Base-by-base conservation (phyloP, 192 early-diverging fungal species). In the Glomus cerebriforme region DNA sequence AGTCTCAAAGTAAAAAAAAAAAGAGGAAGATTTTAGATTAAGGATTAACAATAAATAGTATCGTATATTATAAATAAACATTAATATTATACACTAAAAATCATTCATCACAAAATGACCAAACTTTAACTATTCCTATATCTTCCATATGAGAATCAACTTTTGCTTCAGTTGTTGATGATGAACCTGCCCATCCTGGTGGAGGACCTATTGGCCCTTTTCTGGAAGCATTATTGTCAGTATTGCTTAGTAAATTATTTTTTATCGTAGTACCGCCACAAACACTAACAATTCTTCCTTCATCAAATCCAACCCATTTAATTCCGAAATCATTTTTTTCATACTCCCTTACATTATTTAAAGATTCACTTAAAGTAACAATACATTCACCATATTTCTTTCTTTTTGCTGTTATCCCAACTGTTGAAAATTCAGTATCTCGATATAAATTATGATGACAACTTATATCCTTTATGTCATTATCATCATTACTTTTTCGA, bases 81-180 rank as follows among this genome's bases (percentile, higher is more conserved):
- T 15, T 47, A 47, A 47, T 54, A 19, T 54, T 19, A 39, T 39
- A 39, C 2, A 54, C 17, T 49, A 49, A 17, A 49, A 54, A 54
- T 71, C 32, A 71, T 26, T 71, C 69, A 43, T 74, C 72, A 74
- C 72, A 74, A 59, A 74, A 74, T 54, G 73, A 74, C 73, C 73
- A 74, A 9, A 74, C 73, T 58, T 74, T 74, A 59, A 74, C 54
- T 15, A 74, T 43, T 35, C 73, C 73, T 15, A 74, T 43, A n/a
- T 59, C 73, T 65, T 65, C 63, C 2, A 32, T 31, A 6, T 65
- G 26, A 65, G 63, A 22, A 7, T 17, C 63, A 59, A 31, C 17
- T 35, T 31, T 22, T 74, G 10, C 24, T 26, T 10, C 45, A 13
- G 19, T 59, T 9, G n/a, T 10, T 54, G 47, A n/a, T 12, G 71